Percentiles rank a stretch among this genome's conserved stretches.
phyloP scores from a whole-genome alignment of 2,329 filamentous ascomycete genomes.

The Dothiorella sarmentorum region DNA sequence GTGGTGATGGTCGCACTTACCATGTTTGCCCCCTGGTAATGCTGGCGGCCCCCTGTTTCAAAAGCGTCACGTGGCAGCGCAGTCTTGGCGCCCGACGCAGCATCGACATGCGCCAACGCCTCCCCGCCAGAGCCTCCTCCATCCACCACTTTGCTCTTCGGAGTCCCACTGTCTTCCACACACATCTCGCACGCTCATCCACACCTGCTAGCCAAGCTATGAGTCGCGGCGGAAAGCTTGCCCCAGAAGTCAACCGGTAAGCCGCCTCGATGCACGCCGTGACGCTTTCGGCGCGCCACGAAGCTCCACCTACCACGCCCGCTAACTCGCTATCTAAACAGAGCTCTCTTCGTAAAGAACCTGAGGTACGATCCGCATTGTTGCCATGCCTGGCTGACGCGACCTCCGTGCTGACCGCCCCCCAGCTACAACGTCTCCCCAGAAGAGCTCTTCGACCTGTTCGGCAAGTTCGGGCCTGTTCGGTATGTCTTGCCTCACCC shows the following conservation, averaged over 20 bases:
- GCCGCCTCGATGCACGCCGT: conserved; percentile 32
- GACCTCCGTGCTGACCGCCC: conserved; percentile 20
- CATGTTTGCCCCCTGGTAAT: too few relatives aligned
- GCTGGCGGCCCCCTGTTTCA: neutral
- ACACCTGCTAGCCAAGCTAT: conserved; percentile 61
- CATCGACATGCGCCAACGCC: conserved; percentile 12
- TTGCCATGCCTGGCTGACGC: neutral
- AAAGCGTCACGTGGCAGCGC: neutral
- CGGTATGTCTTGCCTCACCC: conserved; percentile 58
- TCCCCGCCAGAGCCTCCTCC: conserved; percentile 12
- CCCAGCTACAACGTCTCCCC: conserved; percentile 95
- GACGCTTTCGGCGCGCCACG: conserved; percentile 16
- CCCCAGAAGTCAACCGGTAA: conserved; percentile 98
- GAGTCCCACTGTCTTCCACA: conserved; percentile 19
- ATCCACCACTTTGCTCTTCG: conserved; percentile 17
- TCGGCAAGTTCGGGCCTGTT: conserved; percentile 94
- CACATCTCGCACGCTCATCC: conserved; percentile 20
- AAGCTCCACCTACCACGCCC: conserved; percentile 21
- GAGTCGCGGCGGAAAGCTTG: conserved; percentile 95
- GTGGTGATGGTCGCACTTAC: too few relatives aligned
- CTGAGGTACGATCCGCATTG: conserved; percentile 62
- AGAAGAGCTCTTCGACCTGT: conserved; percentile 97
- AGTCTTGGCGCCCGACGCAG: neutral
- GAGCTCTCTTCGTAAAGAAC: conserved; percentile 99
- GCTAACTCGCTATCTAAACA: conserved; percentile 41